A percentile compares a stretch with the other conserved stretches of the same genome.
These are phyloP conservation scores for Diutina siamensis DNA, from an alignment of 1,139 yeast genomes.

Conservation along the genomic window DNA sequence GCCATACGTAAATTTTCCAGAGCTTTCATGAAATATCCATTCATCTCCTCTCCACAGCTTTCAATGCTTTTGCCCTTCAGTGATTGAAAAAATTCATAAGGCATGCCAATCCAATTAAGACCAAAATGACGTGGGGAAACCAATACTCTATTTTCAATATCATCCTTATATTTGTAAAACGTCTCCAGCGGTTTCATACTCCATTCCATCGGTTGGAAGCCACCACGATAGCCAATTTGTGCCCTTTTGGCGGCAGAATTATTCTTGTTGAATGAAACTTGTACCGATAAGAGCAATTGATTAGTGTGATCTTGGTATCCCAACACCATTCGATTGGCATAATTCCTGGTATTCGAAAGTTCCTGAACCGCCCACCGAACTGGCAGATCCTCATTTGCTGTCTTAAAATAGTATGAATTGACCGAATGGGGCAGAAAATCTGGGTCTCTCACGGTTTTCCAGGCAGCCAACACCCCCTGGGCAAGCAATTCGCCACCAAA, in stretches of 20 bases:
- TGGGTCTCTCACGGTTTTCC: constrained; percentile 19
- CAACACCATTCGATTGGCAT: constrained; percentile 23
- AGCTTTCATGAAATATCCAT: constrained; percentile 25
- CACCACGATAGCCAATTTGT: constrained; percentile 11
- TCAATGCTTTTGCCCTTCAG: constrained; percentile 13
- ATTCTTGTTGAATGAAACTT: constrained; percentile 23
- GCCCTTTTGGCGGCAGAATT: constrained; percentile 15
- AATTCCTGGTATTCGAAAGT: constrained; percentile 24
- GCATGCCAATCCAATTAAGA: constrained; percentile 16
- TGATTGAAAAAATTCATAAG: constrained; percentile 18
- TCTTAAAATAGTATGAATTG: constrained; percentile 30
- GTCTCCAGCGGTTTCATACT: constrained; percentile 20
- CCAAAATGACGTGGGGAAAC: constrained; percentile 23
- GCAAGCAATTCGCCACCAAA: constrained; percentile 31
- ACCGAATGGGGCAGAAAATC: constrained; percentile 28
- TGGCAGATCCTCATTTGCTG: constrained; percentile 21
- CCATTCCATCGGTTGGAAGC: constrained; percentile 19
- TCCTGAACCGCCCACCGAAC: constrained; percentile 26
- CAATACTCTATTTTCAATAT: constrained; percentile 14
- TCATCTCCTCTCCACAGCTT: constrained; percentile 16
- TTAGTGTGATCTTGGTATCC: constrained; percentile 23
- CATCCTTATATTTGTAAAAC: constrained; percentile 22
- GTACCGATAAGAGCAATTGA: constrained; percentile 21
- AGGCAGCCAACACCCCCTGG: constrained; percentile 27
- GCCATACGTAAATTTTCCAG: constrained; percentile 19